Evolutionary conservation across 805 yeast genomes (phyloP).

Genomic region (Naumovozyma castellii): DNA sequence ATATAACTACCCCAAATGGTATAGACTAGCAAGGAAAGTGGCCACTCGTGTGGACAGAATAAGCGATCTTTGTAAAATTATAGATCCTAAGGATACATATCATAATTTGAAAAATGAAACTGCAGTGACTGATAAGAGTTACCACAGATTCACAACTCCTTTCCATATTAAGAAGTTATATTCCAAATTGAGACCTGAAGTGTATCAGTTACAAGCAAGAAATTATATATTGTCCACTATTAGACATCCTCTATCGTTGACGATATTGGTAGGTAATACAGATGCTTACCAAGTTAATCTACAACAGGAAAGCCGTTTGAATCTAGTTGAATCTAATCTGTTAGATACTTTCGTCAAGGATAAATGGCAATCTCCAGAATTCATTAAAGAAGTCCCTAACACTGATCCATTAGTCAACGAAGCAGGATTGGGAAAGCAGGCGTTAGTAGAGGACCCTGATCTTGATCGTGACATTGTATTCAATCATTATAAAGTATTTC

Average conservation of each 20-base stretch:
- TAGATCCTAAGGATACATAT: neutral
- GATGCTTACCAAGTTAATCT: conserved; percentile 11
- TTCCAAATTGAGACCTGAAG: conserved; percentile 24
- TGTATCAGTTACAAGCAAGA: conserved; percentile 24
- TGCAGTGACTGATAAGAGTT: neutral
- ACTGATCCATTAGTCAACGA: neutral
- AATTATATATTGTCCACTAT: conserved; percentile 12
- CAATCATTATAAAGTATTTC: conserved; percentile 13
- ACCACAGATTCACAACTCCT: conserved; percentile 6
- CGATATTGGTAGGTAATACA: conserved; percentile 11
- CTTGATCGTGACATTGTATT: conserved; percentile 8
- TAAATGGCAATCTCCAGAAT: neutral
- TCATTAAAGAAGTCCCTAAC: neutral
- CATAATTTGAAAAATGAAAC: conserved; percentile 1
- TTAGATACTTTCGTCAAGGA: conserved; percentile 7
- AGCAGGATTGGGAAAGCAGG: neutral
- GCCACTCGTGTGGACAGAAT: conserved; percentile 1
- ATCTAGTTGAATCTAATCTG: conserved; percentile 15
- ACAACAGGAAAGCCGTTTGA: conserved; percentile 6
- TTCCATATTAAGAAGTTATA: conserved; percentile 10
- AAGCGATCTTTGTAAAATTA: neutral
- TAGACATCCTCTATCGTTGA: conserved; percentile 14
- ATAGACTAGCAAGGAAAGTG: conserved; percentile 8
- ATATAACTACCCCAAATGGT: conserved; percentile 14
- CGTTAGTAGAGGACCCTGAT: neutral